Evolutionary conservation across 148 eudicot species (phyloP), one percentile per base, ranked within the genome.

Genomic region (Beta vulgaris): DNA sequence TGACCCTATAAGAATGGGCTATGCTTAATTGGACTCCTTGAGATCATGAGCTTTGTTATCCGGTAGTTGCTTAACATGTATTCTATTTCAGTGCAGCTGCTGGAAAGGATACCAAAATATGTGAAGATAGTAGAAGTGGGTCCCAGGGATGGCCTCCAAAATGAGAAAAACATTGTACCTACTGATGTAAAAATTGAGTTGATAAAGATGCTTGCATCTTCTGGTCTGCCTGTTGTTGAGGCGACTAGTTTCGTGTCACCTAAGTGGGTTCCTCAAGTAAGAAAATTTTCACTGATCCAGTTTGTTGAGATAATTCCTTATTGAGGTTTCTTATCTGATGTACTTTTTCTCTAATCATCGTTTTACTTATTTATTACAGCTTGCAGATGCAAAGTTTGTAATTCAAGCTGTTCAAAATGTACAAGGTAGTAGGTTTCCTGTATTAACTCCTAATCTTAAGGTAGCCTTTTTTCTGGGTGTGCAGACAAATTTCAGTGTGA

Each of bases 191-290:
- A 94, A 78, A 86, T 94, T 84, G 85, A 90, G 72, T 76, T 94
- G 78, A 94, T 94, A 80, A 90, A 89, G 86, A 88, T 87, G 97
- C 87, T 94, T 51, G 97, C 88, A 68, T 85, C 90, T 75, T 86
- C 97, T 18, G 97, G 98, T 43, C 82, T 94, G 79, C 87, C 95
- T 72, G 93, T 94, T 77, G 96, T 94, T 72, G 98, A 94, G 81
- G 98, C 97, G 63, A 93, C 98, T 69, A 93, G 98, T 79, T 93
- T 93, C 76, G 97, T 93, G 66, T 94, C 98, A 23, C 98, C 97
- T 32, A 94, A 91, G 86, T 94, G 98, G 98, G 98, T 94, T 65
- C 98, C 98, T 67, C 98, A 94, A 87, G 98, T 91, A 85, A 79
- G 59, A 77, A 32, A 29, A 15, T n/a, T 72, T 55, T 71, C 48